A percentile compares a stretch with the other conserved stretches of the same genome.
Evolutionary conservation across 1,284 basidiomycete species (phyloP).

Genomic region (Papiliotrema fonsecae): DNA sequence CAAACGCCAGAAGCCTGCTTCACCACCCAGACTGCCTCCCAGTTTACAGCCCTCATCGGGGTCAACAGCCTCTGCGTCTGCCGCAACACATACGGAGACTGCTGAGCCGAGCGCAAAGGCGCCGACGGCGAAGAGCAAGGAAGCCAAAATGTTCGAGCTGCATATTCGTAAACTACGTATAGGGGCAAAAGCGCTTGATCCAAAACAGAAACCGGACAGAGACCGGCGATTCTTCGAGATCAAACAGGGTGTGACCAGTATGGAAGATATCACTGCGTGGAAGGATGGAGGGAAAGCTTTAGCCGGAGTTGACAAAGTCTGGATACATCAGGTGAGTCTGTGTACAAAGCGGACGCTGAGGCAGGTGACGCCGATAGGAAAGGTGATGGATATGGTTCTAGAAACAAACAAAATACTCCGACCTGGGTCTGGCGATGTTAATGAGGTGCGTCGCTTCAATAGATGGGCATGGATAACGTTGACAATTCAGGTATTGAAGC

Average conservation of each 20-base stretch:
- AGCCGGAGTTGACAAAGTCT: slow-evolving; percentile 15
- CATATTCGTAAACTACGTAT: slow-evolving; percentile 32
- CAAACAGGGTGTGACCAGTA: slow-evolving; percentile 12
- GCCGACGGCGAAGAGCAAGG: slow-evolving; percentile 22
- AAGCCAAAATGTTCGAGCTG: slow-evolving; percentile 35
- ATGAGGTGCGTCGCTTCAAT: slow-evolving; percentile 5
- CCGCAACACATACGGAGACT: too few relatives aligned
- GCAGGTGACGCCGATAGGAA: slow-evolving; percentile 12
- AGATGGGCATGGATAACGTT: not conserved
- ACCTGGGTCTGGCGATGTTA: slow-evolving; percentile 2
- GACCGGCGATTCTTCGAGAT: slow-evolving; percentile 36
- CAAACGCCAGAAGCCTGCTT: not conserved
- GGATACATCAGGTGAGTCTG: slow-evolving; percentile 25
- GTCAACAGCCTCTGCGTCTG: not conserved
- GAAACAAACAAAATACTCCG: slow-evolving; percentile 1
- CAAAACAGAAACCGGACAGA: slow-evolving; percentile 2
- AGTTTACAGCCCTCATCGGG: slow-evolving; percentile 5
- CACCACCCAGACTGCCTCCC: slow-evolving; percentile 14
- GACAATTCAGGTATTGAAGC: not conserved
- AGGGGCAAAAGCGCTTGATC: slow-evolving; percentile 24
- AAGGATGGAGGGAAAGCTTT: slow-evolving; percentile 13
- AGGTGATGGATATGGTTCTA: slow-evolving; percentile 12
- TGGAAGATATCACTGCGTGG: slow-evolving; percentile 13
- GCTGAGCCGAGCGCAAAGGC: too few relatives aligned
- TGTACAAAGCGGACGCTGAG: not conserved